Evolutionary conservation across 2,329 filamentous ascomycete genomes (phyloP), one percentile per base, ranked within the genome.

Genomic region (Aspergillus pseudoterreus): DNA sequence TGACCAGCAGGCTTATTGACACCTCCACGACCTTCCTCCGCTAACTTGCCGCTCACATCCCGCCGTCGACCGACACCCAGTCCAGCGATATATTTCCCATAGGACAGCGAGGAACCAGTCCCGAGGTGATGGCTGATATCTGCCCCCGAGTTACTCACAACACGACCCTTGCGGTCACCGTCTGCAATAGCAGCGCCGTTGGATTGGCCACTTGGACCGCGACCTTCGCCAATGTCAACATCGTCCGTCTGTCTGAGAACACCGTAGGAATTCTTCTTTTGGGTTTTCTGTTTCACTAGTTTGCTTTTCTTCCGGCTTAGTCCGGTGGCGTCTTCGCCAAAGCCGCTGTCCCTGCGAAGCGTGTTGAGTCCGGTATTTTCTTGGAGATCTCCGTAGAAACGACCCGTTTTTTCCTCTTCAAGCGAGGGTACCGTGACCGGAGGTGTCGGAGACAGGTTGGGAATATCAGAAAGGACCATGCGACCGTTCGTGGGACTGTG

Each of bases 41-140:
- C 74, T 12, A 76, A 59, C 50, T 76, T 76, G 2, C 74, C 75
- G 51, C 74, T 76, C 15, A 77, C 75, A 49, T 77, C 74, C 38
- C 74, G 66, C 48, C 74, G 63, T 49, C 75, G 64, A n/a, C 73
- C 74, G 33, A 77, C 73, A 1, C 74, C 74, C 4, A 75, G 55
- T 2, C 68, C 69, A 2, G 71, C 71, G 41, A 75, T 72, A 49
- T 75, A 75, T 53, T 65, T 72, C 17, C 71, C 70, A 45, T 75
- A 75, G 1, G 69, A 73, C 30, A 70, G 43, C 3, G 66, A 60
- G 1, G 70, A 62, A 17, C 63, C 63, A 36, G 63, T 59, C 6
- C 64, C 67, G 8, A 59, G 53, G 4, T 57, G 52, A 14, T 59
- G 54, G 24, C 61, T 59, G 32, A 71, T 60, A 48, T 75, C 71